A percentile compares a stretch with the other conserved stretches of the same genome.
Evolutionary conservation across 2,329 filamentous ascomycete genomes (phyloP).

Genomic region (Alternaria tenuissima): DNA sequence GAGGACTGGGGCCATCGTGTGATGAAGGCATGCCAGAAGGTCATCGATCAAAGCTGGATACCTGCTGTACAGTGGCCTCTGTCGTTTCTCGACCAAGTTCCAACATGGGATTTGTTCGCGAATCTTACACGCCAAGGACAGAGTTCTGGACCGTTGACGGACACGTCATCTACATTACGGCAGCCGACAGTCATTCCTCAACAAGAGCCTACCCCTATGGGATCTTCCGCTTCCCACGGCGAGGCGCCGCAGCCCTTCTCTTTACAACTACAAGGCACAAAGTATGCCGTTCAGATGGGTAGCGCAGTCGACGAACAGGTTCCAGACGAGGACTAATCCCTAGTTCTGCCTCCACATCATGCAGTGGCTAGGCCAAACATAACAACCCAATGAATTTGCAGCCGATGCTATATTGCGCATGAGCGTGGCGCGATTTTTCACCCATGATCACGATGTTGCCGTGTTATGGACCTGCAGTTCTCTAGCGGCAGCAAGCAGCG

Average conservation of each 20-base stretch:
- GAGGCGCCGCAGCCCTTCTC: background rate
- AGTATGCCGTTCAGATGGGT: background rate
- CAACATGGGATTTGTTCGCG: constrained; percentile 17
- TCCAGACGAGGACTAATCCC: background rate
- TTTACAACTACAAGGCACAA: background rate
- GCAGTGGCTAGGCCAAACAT: background rate
- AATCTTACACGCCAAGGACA: constrained; percentile 3
- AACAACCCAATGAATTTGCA: background rate
- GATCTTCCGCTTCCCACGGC: background rate
- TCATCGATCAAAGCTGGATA: constrained; percentile 37
- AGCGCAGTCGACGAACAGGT: background rate
- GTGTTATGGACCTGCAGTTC: constrained; percentile 1
- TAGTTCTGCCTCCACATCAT: background rate
- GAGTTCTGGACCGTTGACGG: background rate
- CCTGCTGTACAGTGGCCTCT: constrained; percentile 38
- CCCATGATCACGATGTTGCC: background rate
- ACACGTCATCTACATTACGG: constrained; percentile 9
- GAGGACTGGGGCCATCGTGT: constrained; percentile 44
- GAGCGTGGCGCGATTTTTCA: background rate
- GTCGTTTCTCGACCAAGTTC: constrained; percentile 22
- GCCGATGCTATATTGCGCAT: background rate
- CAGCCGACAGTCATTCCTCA: constrained; percentile 9
- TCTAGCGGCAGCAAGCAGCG: constrained; percentile 5
- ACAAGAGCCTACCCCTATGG: background rate
- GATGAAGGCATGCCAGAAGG: constrained; percentile 32